Evolutionary conservation across 352 stramenopile genomes (phyloP).

Genomic region (Pythium insidiosum): DNA sequence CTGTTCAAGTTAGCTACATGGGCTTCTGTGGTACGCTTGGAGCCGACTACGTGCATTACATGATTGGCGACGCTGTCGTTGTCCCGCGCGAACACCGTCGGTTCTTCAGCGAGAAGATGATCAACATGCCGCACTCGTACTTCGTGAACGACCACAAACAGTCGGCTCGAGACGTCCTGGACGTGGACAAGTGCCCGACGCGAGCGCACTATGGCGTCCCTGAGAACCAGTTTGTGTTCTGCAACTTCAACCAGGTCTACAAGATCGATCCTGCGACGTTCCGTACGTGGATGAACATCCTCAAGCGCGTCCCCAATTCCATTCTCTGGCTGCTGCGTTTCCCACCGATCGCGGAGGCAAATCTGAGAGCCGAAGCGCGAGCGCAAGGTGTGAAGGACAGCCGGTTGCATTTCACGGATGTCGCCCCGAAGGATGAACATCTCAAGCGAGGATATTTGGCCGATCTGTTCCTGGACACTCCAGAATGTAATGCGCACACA

Average conservation of each 20-base stretch:
- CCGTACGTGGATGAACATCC: constrained; percentile 89
- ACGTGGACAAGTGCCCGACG: constrained; percentile 66
- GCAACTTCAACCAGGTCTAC: constrained; percentile 94
- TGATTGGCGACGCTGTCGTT: constrained; percentile 81
- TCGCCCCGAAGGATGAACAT: constrained; percentile 87
- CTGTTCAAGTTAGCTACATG: constrained; percentile 88
- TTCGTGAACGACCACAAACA: constrained; percentile 92
- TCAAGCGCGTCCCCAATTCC: constrained; percentile 87
- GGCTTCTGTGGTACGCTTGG: constrained; percentile 88
- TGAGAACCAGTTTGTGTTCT: constrained; percentile 92
- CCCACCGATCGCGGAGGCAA: constrained; percentile 68
- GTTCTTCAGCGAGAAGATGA: constrained; percentile 86
- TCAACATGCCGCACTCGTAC: constrained; percentile 90
- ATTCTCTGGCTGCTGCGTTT: constrained; percentile 91
- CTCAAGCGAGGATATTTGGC: constrained; percentile 81
- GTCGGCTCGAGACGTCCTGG: constrained; percentile 71
- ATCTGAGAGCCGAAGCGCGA: constrained; percentile 76
- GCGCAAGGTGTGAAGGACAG: constrained; percentile 61
- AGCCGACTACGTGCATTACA: constrained; percentile 91
- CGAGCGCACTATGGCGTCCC: constrained; percentile 84
- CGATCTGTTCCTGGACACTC: constrained; percentile 91
- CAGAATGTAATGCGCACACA: constrained; percentile 88
- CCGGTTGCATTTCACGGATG: constrained; percentile 79
- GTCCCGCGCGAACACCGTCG: constrained; percentile 52
- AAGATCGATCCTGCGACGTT: constrained; percentile 93